A percentile compares a stretch with the other conserved stretches of the same genome.
Evolutionary conservation across 2,329 filamentous ascomycete genomes (phyloP).

Genomic region (Colletotrichum gloeosporioides): DNA sequence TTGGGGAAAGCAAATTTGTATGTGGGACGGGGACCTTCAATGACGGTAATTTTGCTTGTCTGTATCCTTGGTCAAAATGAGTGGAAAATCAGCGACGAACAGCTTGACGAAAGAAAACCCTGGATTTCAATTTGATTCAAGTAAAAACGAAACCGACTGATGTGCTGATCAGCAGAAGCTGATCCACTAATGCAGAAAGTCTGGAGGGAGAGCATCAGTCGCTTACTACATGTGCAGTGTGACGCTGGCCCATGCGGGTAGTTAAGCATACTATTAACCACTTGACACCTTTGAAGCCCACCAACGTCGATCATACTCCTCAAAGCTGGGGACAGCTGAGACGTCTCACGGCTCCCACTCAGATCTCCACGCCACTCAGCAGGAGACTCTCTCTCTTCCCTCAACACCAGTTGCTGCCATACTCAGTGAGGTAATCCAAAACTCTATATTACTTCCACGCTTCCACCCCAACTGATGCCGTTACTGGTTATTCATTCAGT

Average conservation of each 20-base stretch:
- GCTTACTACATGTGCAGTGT: neutral
- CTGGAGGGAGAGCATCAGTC: neutral
- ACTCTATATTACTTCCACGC: neutral
- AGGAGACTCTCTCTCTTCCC: neutral
- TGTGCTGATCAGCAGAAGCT: neutral
- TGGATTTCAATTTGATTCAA: neutral
- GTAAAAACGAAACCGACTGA: neutral
- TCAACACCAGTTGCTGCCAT: rapidly evolving
- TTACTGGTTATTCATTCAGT: neutral
- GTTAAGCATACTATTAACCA: neutral
- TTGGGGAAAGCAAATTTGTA: neutral
- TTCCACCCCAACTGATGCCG: neutral
- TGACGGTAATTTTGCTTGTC: neutral
- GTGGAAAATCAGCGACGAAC: neutral
- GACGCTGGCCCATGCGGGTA: neutral
- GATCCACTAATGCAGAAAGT: neutral
- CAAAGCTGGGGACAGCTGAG: neutral
- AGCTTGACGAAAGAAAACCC: too few relatives aligned
- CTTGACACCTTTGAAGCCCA: neutral
- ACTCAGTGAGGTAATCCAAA: neutral
- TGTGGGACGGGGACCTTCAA: neutral
- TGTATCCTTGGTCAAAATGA: neutral
- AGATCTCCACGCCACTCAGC: neutral
- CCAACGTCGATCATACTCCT: neutral
- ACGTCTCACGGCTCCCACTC: neutral